Conservation (phyloP, 306 rosid genomes). For the Crataegus laevigata region DNA sequence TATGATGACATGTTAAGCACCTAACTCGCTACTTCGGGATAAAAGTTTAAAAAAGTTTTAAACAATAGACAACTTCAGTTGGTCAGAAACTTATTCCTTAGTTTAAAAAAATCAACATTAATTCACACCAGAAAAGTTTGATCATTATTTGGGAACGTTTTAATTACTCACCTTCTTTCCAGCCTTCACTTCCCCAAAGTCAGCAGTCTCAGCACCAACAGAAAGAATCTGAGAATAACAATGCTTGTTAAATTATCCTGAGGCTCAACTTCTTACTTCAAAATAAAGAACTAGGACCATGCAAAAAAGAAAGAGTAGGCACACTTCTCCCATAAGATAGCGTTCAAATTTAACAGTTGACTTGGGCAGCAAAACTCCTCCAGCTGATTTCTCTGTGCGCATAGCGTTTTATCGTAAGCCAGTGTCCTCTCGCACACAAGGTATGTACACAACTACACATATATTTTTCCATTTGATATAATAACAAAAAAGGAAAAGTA, state of each 20-base stretch:
- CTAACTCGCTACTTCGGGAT: background rate
- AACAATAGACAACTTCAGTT: background rate
- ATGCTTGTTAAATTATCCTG: constrained; percentile 1
- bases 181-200: constrained; percentile 58
- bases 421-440: background rate
- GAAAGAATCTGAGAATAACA: constrained; percentile 58
- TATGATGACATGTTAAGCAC: background rate
- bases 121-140: background rate
- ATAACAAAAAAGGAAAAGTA: background rate
- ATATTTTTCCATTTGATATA: background rate
- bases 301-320: background rate
- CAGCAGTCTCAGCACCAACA: constrained; percentile 70
- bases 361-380: constrained; percentile 82
- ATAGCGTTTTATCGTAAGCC: background rate
- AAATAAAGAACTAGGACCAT: no score
- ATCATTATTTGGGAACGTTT: background rate
- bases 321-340: constrained; percentile 83
- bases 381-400: constrained; percentile 70
- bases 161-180: constrained; percentile 61
- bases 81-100: background rate
- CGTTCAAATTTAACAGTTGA: constrained; percentile 92
- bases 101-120: background rate
- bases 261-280: background rate
- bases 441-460: background rate
- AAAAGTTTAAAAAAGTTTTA: no score